These are phyloP conservation scores for Pyrus bretschneideri DNA, from an alignment of 306 rosid species.

Conservation along the genomic window DNA sequence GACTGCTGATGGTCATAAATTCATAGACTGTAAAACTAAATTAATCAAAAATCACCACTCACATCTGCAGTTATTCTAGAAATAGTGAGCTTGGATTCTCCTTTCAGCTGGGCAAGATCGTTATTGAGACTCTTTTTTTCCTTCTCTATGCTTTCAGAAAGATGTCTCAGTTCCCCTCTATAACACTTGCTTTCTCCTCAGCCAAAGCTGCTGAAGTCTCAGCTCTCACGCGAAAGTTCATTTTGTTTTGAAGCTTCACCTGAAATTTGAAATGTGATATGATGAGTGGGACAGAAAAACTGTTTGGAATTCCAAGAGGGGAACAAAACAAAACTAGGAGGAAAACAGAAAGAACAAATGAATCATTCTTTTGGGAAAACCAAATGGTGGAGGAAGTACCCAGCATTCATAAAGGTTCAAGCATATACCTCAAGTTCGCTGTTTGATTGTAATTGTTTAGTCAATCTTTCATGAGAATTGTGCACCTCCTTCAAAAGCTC, in stretches of 20 bases:
- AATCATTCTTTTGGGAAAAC: not conserved
- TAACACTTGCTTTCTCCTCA: conserved; percentile 50
- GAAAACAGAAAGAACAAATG: not conserved
- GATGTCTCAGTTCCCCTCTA: conserved; percentile 51
- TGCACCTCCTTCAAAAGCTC: conserved; percentile 66
- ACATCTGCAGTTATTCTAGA: conserved; percentile 64
- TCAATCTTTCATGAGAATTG: conserved; percentile 58
- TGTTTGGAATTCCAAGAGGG: not conserved
- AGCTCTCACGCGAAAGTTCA: conserved; percentile 56
- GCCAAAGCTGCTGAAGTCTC: conserved; percentile 61
- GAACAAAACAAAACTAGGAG: not conserved
- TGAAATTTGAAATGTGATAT: conserved; percentile 22
- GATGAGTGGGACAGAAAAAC: not conserved
- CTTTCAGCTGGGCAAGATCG: conserved; percentile 52
- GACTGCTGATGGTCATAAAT: not conserved
- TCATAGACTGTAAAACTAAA: not conserved
- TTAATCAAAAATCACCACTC: conserved; percentile 22
- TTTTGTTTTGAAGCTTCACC: conserved; percentile 73
- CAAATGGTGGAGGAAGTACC: conserved; percentile 1
- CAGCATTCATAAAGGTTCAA: not conserved
- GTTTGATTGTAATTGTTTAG: conserved; percentile 48
- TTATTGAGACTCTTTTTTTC: conserved; percentile 48
- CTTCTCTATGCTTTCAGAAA: conserved; percentile 56
- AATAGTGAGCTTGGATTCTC: conserved; percentile 65
- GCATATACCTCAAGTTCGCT: conserved; percentile 53